Conservation (phyloP, 2,329 filamentous ascomycete species). For the Xylaria sp. region DNA sequence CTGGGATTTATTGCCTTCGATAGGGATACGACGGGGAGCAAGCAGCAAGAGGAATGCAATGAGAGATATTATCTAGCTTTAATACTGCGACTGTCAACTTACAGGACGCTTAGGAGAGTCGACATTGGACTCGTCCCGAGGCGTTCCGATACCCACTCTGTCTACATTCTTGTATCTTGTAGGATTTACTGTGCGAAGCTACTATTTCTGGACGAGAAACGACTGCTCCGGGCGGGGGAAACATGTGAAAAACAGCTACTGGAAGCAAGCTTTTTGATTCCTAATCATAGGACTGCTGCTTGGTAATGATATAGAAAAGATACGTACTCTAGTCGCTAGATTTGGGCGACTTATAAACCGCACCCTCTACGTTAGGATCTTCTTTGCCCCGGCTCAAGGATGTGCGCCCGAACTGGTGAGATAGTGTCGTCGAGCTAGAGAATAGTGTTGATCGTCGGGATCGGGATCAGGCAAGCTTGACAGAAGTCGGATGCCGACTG, state of each 20-base stretch:
- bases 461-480: constrained; percentile 19
- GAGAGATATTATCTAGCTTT: background rate
- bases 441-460: constrained; percentile 14
- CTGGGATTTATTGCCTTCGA: background rate
- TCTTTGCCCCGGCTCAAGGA: constrained; percentile 18
- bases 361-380: constrained; percentile 2
- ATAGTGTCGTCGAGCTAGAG: constrained; percentile 6
- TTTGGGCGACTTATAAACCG: background rate
- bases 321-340: constrained; percentile 6
- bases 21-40: background rate
- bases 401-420: constrained; percentile 9
- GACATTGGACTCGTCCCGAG: constrained; percentile 1
- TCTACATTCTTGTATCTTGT: background rate
- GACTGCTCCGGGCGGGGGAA: background rate
- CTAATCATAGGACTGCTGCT: constrained; percentile 3
- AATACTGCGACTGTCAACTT: background rate
- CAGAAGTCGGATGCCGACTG: constrained; percentile 33
- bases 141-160: constrained; percentile 1
- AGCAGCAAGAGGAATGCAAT: background rate
- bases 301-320: constrained; percentile 8
- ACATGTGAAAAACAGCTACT: constrained; percentile 19
- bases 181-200: constrained; percentile 26
- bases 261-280: constrained; percentile 16
- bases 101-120: background rate
- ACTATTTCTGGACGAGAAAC: constrained; percentile 1